Conservation (phyloP, 306 rosid genomes). For the Arachis hypogaea region DNA sequence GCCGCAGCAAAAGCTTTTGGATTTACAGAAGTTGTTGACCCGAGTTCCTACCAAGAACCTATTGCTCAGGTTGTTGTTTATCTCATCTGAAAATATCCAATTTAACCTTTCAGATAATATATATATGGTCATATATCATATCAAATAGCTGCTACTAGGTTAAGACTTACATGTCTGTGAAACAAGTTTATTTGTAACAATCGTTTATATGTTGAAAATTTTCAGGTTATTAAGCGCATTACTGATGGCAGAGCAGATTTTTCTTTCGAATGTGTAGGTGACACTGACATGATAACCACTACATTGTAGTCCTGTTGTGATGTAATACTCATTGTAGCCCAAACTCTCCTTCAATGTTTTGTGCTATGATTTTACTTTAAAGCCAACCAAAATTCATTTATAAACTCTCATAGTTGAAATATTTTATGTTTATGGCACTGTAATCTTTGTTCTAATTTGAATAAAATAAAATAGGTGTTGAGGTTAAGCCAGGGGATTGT, state of each 20-base stretch:
- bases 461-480: constrained; percentile 60
- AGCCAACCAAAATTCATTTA: neutral
- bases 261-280: constrained; percentile 89
- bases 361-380: neutral
- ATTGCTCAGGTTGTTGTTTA: constrained; percentile 57
- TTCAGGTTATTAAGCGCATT: constrained; percentile 74
- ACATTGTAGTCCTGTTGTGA: constrained; percentile 93
- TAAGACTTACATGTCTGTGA: constrained; percentile 10
- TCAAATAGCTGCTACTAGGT: constrained; percentile 7
- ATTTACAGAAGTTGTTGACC: no score
- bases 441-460: neutral
- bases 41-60: no score
- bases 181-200: neutral
- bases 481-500: constrained; percentile 74
- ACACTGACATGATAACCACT: constrained; percentile 85
- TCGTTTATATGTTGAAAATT: constrained; percentile 31
- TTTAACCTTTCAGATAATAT: constrained; percentile 9
- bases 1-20: no score
- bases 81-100: constrained; percentile 18
- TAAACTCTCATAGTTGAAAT: no score
- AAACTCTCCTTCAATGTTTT: constrained; percentile 26
- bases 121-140: neutral
- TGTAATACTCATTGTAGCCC: constrained; percentile 51
- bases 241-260: constrained; percentile 96
- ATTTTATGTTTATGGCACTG: neutral